Evolutionary conservation across 1,284 basidiomycete species (phyloP), one percentile per base, ranked within the genome.

Genomic region (Ceratobasidium sp.): DNA sequence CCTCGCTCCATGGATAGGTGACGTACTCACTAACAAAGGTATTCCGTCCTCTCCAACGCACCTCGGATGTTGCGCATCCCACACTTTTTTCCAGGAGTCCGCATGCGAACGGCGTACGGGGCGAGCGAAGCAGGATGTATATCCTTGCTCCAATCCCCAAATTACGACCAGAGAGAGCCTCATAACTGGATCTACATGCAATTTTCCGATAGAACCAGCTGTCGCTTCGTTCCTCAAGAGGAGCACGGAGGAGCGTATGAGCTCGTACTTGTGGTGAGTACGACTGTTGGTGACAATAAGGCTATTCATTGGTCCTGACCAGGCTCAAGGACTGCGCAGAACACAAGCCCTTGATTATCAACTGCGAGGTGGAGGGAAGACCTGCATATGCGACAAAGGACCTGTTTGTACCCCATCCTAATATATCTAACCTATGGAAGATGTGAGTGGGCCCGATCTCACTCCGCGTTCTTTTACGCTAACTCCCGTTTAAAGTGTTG

Each of bases 301-400:
- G 15, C 11, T 41, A 41, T 41, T 41, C 4, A 11, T 41, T 5
- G 11, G 11, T 4, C 11, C 36, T 41, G 11, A 41, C 36, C 36
- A 5, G 36, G 6, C 11, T 11, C 4, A 22, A 72, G 66, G 41
- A 24, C 33, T 47, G 48, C 15, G 44, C 48, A 22, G 33, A 31
- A 11, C 74, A 76, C 48, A 73, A 56, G 2, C 75, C 59, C 9
- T 56, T 47, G 36, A 63, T 51, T 6, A 53, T 76, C 24, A 76
- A 76, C 59, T 27, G 31, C 9, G 47, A 64, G 19, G 17, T 47
- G 11, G 57, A 77, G 7, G 71, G 64, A 19, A 24, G 66, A 57
- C 24, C 50, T 0, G 75, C 69, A 11, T 74, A 74, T 73, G 36
- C 54, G 17, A 75, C 75, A 2, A 74, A 72, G 31, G 75, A 74